Evolutionary conservation across 805 yeast genomes (phyloP).

Genomic region (Suhomyces sp.): DNA sequence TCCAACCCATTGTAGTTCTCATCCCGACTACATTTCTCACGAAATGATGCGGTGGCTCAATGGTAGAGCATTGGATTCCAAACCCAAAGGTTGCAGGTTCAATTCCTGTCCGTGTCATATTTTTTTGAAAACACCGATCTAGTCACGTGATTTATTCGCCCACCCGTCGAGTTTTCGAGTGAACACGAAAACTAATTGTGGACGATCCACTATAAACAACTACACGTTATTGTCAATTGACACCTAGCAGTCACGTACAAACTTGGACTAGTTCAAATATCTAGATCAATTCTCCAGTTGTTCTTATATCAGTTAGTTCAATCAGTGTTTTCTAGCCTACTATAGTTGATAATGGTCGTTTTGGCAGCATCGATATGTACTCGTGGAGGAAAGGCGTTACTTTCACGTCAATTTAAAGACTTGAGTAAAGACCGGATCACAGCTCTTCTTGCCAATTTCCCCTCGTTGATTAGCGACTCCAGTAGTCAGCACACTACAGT

Average conservation of each 20-base stretch:
- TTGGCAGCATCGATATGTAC: conserved; percentile 94
- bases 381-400: conserved; percentile 86
- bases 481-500: conserved; percentile 87
- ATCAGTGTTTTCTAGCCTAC: too few relatives aligned
- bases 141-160: not conserved
- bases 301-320: too few relatives aligned
- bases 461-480: conserved; percentile 67
- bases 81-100: conserved; percentile 85
- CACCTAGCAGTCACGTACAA: not conserved
- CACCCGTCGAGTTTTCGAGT: conserved; percentile 10
- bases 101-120: conserved; percentile 77
- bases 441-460: conserved; percentile 80
- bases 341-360: conserved; percentile 49
- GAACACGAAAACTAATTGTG: conserved; percentile 13
- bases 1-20: too few relatives aligned
- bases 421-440: conserved; percentile 81
- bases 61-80: conserved; percentile 81
- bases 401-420: conserved; percentile 90
- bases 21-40: too few relatives aligned
- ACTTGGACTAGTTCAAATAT: too few relatives aligned
- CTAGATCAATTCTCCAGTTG: too few relatives aligned
- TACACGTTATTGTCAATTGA: not conserved
- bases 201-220: not conserved
- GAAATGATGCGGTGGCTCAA: conserved; percentile 68
- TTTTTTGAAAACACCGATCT: not conserved